Conservation (phyloP, 2,329 filamentous ascomycete genomes). For the Chalaropsis ovoidea region DNA sequence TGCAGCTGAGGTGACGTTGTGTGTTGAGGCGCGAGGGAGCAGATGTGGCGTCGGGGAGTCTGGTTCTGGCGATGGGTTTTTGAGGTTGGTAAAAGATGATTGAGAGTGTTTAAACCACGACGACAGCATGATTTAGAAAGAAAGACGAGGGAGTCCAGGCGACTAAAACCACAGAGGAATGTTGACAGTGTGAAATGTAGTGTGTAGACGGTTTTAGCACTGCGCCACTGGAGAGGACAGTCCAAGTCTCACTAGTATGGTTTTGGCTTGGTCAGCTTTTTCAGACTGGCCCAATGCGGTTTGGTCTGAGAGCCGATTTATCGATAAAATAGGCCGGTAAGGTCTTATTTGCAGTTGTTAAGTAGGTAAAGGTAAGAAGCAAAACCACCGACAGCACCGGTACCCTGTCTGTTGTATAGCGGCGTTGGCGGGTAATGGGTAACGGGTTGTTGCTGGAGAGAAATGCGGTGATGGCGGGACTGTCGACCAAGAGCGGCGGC, state of each 20-base stretch:
- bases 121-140: conserved; percentile 19
- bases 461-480: neutral
- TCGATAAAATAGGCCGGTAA: conserved; percentile 15
- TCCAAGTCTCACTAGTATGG: conserved; percentile 19
- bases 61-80: conserved; percentile 3
- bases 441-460: neutral
- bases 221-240: neutral
- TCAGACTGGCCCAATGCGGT: conserved; percentile 8
- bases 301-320: conserved; percentile 12
- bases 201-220: neutral
- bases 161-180: conserved; percentile 16
- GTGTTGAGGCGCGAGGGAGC: neutral
- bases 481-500: neutral
- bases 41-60: neutral
- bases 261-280: conserved; percentile 19
- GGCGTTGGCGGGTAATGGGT: neutral
- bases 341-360: conserved; percentile 8
- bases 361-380: conserved; percentile 1
- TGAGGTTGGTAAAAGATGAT: neutral
- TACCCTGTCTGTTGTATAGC: conserved; percentile 8
- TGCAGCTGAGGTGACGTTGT: neutral
- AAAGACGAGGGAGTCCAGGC: conserved; percentile 16
- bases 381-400: conserved; percentile 6
- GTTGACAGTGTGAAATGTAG: conserved; percentile 11
- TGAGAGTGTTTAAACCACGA: conserved; percentile 14